These are phyloP conservation scores for Trichodelitschia bisporula DNA, from an alignment of 495 filamentous ascomycete species.

Conservation along the genomic window DNA sequence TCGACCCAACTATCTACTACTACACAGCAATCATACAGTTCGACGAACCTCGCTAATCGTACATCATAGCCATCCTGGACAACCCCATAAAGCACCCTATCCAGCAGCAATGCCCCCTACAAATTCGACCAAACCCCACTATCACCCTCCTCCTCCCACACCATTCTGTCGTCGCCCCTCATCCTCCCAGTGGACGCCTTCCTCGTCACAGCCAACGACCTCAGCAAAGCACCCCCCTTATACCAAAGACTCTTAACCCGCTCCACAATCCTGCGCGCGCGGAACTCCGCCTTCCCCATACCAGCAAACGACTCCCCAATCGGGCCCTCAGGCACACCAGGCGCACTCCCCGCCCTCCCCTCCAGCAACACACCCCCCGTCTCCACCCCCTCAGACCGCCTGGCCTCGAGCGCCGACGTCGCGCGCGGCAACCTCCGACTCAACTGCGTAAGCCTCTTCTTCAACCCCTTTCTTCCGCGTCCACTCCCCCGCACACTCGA, in stretches of 20 bases:
- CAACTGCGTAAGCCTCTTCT: no score
- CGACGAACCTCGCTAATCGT: no score
- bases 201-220: constrained; percentile 6
- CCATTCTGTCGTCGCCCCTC: constrained; percentile 1
- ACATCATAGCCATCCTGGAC: no score
- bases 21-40: no score
- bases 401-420: constrained; percentile 4
- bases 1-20: no score
- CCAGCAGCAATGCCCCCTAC: no score
- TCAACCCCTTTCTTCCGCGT: constrained; percentile 13
- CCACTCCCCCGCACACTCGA: constrained; percentile 4
- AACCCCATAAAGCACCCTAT: no score
- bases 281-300: constrained; percentile 12
- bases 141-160: constrained; percentile 1
- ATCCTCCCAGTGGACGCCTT: not conserved
- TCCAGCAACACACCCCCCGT: no score
- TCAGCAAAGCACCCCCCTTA: constrained; percentile 8
- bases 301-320: constrained; percentile 6
- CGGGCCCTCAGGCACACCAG: constrained; percentile 3
- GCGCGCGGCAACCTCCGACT: no score
- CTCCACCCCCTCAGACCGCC: no score
- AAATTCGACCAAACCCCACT: no score
- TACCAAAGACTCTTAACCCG: constrained; percentile 9
- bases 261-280: constrained; percentile 11
- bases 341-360: no score